These are phyloP conservation scores for Sordariomycetes sp. DNA, from an alignment of 2,329 filamentous ascomycete species.

Conservation along the genomic window DNA sequence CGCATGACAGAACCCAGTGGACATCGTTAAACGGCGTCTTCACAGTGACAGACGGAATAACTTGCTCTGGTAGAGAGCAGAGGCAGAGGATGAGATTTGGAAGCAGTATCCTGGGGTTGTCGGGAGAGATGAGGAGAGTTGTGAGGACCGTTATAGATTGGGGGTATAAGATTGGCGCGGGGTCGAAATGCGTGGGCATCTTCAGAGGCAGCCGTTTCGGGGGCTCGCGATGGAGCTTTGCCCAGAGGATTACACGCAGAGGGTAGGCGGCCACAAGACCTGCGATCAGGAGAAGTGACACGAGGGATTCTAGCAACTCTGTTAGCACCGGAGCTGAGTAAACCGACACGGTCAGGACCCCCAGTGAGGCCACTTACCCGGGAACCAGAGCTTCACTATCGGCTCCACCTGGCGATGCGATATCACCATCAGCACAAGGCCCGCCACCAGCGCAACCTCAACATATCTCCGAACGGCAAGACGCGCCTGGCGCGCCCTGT, in stretches of 20 bases:
- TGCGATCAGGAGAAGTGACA: conserved; percentile 22
- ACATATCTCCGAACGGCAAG: conserved; percentile 40
- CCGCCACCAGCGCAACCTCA: conserved; percentile 40
- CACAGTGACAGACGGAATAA: conserved; percentile 56
- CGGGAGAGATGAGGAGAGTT: conserved; percentile 59
- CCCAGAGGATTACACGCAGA: conserved; percentile 42
- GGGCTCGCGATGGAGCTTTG: conserved; percentile 26
- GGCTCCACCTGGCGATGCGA: conserved; percentile 34
- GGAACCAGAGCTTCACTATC: conserved; percentile 33
- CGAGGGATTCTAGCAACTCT: conserved; percentile 26
- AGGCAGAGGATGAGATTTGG: conserved; percentile 77
- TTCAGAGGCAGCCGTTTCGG: conserved; percentile 28
- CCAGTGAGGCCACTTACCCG: conserved; percentile 24
- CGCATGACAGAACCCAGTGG: conserved; percentile 71
- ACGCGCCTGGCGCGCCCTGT: conserved; percentile 27
- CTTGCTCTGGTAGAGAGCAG: conserved; percentile 59
- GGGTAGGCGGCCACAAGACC: conserved; percentile 45
- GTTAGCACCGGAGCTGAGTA: not conserved
- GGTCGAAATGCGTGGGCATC: conserved; percentile 74
- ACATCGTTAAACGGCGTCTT: conserved; percentile 48
- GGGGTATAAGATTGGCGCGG: conserved; percentile 84
- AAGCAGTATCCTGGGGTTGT: conserved; percentile 51
- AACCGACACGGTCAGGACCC: conserved; percentile 1
- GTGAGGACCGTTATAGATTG: conserved; percentile 65
- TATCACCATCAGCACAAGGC: conserved; percentile 36